Conservation (phyloP, 257 asterid genomes). For the Capsicum pubescens region DNA sequence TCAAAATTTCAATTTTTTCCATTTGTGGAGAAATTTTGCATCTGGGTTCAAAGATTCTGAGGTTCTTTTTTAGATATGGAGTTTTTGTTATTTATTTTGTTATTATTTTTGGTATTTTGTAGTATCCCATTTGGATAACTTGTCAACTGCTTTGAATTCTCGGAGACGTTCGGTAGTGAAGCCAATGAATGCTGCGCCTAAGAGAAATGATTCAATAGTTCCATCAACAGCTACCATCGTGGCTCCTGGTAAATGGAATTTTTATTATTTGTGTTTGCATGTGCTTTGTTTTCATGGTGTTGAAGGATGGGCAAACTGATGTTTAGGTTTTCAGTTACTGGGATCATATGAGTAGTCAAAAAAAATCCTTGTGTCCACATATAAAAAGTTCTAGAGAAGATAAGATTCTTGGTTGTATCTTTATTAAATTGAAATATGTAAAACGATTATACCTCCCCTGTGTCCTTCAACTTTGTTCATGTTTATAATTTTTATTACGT, state of each 20-base stretch:
- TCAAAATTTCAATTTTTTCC: background rate
- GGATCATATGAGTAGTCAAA: too few species aligned
- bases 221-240: constrained; percentile 57
- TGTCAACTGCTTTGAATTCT: constrained; percentile 44
- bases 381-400: too few species aligned
- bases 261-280: constrained; percentile 17
- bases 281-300: background rate
- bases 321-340: background rate
- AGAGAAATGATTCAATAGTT: constrained; percentile 55
- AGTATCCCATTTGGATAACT: constrained; percentile 51
- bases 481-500: constrained; percentile 50
- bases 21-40: background rate
- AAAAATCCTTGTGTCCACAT: too few species aligned
- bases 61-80: background rate
- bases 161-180: constrained; percentile 51
- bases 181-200: constrained; percentile 68
- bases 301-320: background rate
- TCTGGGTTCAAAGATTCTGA: background rate
- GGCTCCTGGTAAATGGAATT: constrained; percentile 51
- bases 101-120: constrained; percentile 12
- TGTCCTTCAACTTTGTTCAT: too few species aligned
- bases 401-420: too few species aligned
- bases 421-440: too few species aligned
- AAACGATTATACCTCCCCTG: too few species aligned
- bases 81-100: background rate